phyloP scores from a whole-genome alignment of 2,329 filamentous ascomycete species.

The Epichloe bromicola region DNA sequence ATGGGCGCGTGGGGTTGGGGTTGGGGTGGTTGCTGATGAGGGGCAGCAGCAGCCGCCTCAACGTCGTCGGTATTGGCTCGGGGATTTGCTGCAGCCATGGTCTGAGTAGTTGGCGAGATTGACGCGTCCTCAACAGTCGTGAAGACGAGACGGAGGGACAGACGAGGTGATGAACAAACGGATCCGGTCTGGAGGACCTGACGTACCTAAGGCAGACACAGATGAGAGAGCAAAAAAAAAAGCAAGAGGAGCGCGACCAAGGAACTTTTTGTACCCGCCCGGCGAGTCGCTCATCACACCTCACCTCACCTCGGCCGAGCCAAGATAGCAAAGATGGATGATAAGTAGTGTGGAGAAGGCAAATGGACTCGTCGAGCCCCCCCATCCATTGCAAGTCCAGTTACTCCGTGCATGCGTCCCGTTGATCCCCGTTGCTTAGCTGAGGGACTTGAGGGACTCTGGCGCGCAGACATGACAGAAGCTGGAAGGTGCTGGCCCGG shows the following conservation, averaged over 20 bases:
- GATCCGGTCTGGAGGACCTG: conserved; percentile 3
- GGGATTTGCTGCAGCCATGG: background rate
- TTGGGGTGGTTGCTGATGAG: background rate
- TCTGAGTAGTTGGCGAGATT: background rate
- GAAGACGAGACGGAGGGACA: background rate
- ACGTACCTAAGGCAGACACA: background rate
- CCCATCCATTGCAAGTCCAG: too few relatives aligned
- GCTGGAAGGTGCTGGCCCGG: too few relatives aligned
- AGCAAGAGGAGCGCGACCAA: background rate
- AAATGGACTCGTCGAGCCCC: too few relatives aligned
- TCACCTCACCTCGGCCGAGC: background rate
- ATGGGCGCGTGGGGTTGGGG: conserved; percentile 4
- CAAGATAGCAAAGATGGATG: background rate
- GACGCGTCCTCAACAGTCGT: background rate
- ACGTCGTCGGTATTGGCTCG: background rate
- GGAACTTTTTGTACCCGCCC: conserved; percentile 6
- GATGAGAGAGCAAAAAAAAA: too few relatives aligned
- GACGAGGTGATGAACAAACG: background rate
- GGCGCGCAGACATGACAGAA: too few relatives aligned
- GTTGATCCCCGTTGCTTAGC: too few relatives aligned
- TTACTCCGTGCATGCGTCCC: too few relatives aligned
- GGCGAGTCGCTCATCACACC: background rate
- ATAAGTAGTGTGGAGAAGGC: too few relatives aligned
- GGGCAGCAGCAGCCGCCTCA: background rate
- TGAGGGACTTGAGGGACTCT: too few relatives aligned